Conservation (phyloP, 108 stramenopile species). For the Asterionellopsis glacialis region DNA sequence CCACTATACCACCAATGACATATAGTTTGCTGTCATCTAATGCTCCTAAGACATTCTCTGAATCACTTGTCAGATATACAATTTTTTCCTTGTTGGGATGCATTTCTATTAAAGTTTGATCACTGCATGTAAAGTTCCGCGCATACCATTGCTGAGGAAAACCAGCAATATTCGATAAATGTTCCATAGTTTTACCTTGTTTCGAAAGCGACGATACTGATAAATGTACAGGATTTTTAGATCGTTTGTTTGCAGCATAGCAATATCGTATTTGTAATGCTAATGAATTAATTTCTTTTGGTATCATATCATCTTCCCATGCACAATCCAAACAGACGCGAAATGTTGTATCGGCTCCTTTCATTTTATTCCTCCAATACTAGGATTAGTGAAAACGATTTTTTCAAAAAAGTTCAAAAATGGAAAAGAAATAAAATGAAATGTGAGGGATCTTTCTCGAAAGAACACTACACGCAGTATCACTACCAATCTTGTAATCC, state of each 20-base stretch:
- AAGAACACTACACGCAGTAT: no score
- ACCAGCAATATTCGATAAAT: slow-evolving; percentile 65
- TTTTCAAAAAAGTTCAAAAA: not conserved
- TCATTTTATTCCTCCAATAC: slow-evolving; percentile 8
- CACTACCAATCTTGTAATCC: no score
- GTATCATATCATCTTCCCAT: slow-evolving; percentile 67
- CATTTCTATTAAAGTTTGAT: slow-evolving; percentile 36
- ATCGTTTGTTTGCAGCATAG: slow-evolving; percentile 57
- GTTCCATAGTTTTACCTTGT: slow-evolving; percentile 33
- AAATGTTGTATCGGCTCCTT: slow-evolving; percentile 15
- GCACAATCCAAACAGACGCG: slow-evolving; percentile 67
- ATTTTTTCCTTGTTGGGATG: slow-evolving; percentile 35
- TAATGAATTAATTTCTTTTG: slow-evolving; percentile 62
- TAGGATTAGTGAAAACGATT: not conserved
- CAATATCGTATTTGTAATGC: slow-evolving; percentile 65
- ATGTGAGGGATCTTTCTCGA: no score
- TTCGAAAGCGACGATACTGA: slow-evolving; percentile 30
- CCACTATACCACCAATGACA: slow-evolving; percentile 86
- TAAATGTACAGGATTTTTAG: slow-evolving; percentile 39
- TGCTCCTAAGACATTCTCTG: slow-evolving; percentile 41
- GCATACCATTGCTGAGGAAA: slow-evolving; percentile 65
- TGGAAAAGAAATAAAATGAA: not conserved
- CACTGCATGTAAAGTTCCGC: slow-evolving; percentile 45
- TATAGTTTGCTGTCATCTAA: slow-evolving; percentile 67
- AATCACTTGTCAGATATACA: slow-evolving; percentile 82